Base-by-base conservation (phyloP, 1,284 basidiomycete species). In the Irpex rosettiformis region DNA sequence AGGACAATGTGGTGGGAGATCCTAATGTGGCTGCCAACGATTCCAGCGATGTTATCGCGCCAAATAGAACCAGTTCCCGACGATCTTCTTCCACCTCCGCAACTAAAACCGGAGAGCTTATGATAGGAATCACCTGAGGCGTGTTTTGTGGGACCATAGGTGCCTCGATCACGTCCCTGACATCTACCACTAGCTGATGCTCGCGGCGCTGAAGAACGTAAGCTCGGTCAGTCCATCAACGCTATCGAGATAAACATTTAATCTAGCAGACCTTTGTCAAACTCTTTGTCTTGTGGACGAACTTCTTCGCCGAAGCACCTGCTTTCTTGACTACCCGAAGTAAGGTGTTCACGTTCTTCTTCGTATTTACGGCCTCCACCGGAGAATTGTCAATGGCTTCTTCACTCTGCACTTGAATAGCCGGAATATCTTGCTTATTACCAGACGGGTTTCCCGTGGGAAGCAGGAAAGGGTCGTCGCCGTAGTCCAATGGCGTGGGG, bases 281-380 rank as follows among this genome's bases (percentile, higher is more conserved):
- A n/a, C 45, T 37, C 55, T 48, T 49, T 11, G 43, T 56, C 28
- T 40, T 49, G 21, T 30, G 21, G 7, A 29, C 47, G 8, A 56
- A 25, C 45, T 56, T 56, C 28, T 43, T 37, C 45, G 45, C 55
- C 11, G 55, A 45, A 18, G 21, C 18, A 10, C 45, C 16, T 5
- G 55, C 55, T 16, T 56, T 56, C 55, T 56, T 56, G 18, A 56
- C 29, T 22, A 43, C 43, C 6, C 37, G 45, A 13, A 33, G 28
- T 18, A 56, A 22, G 6, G 45, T 45, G 8, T 45, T 11, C 47
- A 49, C 49, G 4, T 37, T 53, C 45, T 56, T 56, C 55, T 56
- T 56, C 18, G 45, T 13, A 29, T 21, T 18, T 11, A 56, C 11
- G 7, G 24, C 16, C 18, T 28, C n/a, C 21, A 27, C 42, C n/a